These are phyloP conservation scores for Daldinia vernicosa DNA, from an alignment of 495 filamentous ascomycete genomes.

Conservation along the genomic window DNA sequence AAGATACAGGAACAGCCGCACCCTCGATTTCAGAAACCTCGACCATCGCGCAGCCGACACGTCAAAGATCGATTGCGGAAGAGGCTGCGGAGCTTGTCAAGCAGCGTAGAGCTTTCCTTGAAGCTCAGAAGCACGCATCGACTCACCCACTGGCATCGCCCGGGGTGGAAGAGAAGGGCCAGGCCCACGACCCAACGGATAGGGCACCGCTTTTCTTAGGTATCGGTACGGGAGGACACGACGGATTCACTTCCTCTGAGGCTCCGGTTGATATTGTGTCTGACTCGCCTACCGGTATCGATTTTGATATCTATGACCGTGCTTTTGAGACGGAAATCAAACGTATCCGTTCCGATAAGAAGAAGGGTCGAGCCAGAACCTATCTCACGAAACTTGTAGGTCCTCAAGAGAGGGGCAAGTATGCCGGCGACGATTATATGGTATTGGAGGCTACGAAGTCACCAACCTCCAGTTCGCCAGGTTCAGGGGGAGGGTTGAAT, in stretches of 20 bases:
- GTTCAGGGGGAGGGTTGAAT: constrained; percentile 16
- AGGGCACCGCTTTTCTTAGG: constrained; percentile 72
- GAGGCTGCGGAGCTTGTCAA: constrained; percentile 51
- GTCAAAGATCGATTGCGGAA: constrained; percentile 49
- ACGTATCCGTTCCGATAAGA: constrained; percentile 62
- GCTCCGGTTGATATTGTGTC: constrained; percentile 65
- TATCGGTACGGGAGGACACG: constrained; percentile 70
- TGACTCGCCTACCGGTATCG: constrained; percentile 81
- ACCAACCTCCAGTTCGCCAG: constrained; percentile 20
- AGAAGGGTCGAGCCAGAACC: constrained; percentile 40
- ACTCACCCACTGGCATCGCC: constrained; percentile 32
- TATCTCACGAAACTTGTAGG: constrained; percentile 44
- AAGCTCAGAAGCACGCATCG: constrained; percentile 37
- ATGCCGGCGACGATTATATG: constrained; percentile 43
- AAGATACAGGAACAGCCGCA: not conserved
- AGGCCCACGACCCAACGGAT: constrained; percentile 70
- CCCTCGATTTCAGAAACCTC: constrained; percentile 61
- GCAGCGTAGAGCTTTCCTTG: constrained; percentile 50
- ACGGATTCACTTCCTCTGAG: constrained; percentile 47
- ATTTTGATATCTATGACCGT: constrained; percentile 85
- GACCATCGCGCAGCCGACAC: constrained; percentile 53
- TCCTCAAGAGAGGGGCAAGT: constrained; percentile 43
- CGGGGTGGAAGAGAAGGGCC: constrained; percentile 57
- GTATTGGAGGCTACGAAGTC: constrained; percentile 42
- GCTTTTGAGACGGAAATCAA: constrained; percentile 86